These are phyloP conservation scores for Beverwykella pulmonaria DNA, from an alignment of 495 filamentous ascomycete species.

Conservation along the genomic window DNA sequence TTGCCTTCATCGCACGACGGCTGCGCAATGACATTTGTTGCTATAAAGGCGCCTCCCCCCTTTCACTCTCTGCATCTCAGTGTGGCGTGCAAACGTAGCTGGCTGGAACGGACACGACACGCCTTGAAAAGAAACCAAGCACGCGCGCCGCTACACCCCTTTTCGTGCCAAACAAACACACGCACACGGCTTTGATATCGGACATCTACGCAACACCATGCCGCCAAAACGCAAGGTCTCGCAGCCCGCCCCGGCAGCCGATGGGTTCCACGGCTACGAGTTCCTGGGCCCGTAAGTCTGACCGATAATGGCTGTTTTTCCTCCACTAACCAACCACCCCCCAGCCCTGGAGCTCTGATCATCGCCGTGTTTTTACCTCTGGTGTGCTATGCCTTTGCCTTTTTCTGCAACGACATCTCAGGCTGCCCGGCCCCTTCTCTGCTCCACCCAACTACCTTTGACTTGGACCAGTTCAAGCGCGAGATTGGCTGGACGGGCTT, in stretches of 20 bases:
- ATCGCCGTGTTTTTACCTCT: slow-evolving; percentile 78
- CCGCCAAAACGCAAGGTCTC: slow-evolving; percentile 35
- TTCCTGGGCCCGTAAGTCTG: slow-evolving; percentile 83
- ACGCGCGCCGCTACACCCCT: not conserved
- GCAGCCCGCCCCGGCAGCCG: slow-evolving; percentile 6
- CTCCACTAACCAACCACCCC: slow-evolving; percentile 36
- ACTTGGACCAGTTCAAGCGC: slow-evolving; percentile 68
- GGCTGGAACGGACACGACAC: not conserved
- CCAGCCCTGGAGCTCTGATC: slow-evolving; percentile 71
- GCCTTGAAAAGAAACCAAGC: not conserved
- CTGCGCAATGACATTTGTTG: not conserved
- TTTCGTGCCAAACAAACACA: not conserved
- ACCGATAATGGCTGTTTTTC: slow-evolving; percentile 5
- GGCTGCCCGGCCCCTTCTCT: slow-evolving; percentile 91
- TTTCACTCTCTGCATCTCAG: not conserved
- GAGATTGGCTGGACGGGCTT: slow-evolving; percentile 82
- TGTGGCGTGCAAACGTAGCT: not conserved
- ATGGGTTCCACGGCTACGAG: slow-evolving; percentile 64
- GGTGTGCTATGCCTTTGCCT: slow-evolving; percentile 72
- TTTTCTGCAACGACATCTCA: slow-evolving; percentile 88
- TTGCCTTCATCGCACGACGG: slow-evolving; percentile 15
- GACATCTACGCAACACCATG: slow-evolving; percentile 11
- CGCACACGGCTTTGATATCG: not conserved
- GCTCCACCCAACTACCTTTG: slow-evolving; percentile 71
- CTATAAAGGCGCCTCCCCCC: slow-evolving; percentile 6